A percentile compares a stretch with the other conserved stretches of the same genome.
These are phyloP conservation scores for Scheffersomyces illinoinensis DNA, from an alignment of 1,139 yeast species.

Conservation along the genomic window DNA sequence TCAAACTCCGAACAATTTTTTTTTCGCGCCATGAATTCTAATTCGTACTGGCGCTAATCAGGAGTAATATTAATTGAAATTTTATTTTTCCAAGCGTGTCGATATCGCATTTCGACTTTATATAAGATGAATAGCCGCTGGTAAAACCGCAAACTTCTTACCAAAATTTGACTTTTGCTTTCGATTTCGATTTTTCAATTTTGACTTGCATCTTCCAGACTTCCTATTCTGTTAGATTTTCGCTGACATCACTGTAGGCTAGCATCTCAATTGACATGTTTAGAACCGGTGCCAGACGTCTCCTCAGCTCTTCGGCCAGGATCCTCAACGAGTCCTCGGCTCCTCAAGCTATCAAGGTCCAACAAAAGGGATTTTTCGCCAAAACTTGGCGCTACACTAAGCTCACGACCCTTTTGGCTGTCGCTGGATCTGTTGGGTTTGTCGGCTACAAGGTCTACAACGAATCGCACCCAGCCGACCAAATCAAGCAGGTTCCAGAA, in stretches of 20 bases:
- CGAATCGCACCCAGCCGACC: constrained; percentile 63
- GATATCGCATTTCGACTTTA: neutral
- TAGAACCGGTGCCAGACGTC: constrained; percentile 16
- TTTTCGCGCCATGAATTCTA: neutral
- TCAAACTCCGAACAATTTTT: constrained; percentile 1
- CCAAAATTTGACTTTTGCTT: neutral
- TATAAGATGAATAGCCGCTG: neutral
- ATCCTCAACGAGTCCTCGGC: constrained; percentile 8
- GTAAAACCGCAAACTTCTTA: neutral
- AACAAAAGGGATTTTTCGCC: constrained; percentile 15
- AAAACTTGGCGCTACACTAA: constrained; percentile 33
- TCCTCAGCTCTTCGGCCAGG: constrained; percentile 17
- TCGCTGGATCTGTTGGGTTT: constrained; percentile 44
- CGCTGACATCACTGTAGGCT: neutral
- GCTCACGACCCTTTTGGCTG: constrained; percentile 26
- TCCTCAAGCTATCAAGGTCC: constrained; percentile 7
- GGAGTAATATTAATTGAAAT: neutral
- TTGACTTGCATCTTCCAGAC: neutral
- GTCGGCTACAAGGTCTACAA: constrained; percentile 57
- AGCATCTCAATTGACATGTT: constrained; percentile 1
- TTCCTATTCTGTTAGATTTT: neutral
- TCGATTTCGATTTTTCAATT: neutral
- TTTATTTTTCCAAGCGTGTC: neutral
- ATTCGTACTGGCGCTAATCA: neutral
- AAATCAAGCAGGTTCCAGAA: constrained; percentile 48